Percentiles rank a stretch among this genome's conserved stretches.
Evolutionary conservation across 768 basidiomycete genomes (phyloP).

Genomic region (Phanerochaete sordida): DNA sequence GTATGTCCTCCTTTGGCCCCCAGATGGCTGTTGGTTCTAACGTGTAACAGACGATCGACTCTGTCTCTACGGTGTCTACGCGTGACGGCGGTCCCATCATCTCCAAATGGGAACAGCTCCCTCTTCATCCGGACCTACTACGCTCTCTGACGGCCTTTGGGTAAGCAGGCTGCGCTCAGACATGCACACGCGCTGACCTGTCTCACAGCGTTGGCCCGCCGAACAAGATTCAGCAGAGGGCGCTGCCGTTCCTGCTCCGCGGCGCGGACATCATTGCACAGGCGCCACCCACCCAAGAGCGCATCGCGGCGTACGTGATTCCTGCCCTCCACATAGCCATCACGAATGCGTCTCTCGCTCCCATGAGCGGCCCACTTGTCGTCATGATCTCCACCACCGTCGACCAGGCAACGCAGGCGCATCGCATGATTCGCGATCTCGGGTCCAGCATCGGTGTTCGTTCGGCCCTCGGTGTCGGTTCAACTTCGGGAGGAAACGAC

Average conservation of each 20-base stretch:
- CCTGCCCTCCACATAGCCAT: constrained; percentile 84
- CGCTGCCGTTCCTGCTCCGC: constrained; percentile 89
- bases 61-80: constrained; percentile 34
- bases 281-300: constrained; percentile 96
- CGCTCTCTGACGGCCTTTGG: constrained; percentile 91
- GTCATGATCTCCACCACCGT: constrained; percentile 97
- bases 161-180: constrained; percentile 40
- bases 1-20: constrained; percentile 40
- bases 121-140: constrained; percentile 81
- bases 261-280: constrained; percentile 98
- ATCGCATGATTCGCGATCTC: constrained; percentile 91
- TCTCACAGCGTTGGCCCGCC: constrained; percentile 85
- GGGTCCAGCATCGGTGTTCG: constrained; percentile 92
- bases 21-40: not conserved
- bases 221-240: constrained; percentile 97
- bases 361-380: constrained; percentile 78
- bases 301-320: constrained; percentile 96
- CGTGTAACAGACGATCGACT: constrained; percentile 31
- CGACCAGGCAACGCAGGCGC: constrained; percentile 97
- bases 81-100: constrained; percentile 79
- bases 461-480: constrained; percentile 84
- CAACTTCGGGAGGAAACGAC: constrained; percentile 58
- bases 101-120: constrained; percentile 94
- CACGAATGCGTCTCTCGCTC: constrained; percentile 51
- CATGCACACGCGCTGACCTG: not conserved